Percentiles rank a stretch among this genome's conserved stretches.
These are phyloP conservation scores for Pseudozyma sp. DNA, from an alignment of 1,284 basidiomycete genomes.

Conservation along the genomic window DNA sequence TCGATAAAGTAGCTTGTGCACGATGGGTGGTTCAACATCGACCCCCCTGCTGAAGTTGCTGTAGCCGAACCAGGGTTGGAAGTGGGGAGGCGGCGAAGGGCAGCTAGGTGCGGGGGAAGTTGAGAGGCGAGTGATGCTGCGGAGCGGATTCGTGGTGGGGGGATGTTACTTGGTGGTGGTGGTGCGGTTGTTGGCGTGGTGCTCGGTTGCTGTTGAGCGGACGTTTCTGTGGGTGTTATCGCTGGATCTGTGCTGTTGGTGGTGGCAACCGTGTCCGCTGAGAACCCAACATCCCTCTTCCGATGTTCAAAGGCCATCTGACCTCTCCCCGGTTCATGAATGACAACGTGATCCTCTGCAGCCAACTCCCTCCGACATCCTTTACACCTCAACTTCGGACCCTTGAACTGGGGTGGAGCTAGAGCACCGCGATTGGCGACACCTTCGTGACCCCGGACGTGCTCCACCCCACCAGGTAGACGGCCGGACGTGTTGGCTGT, in stretches of 20 bases:
- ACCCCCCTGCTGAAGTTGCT: background rate
- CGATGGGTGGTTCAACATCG: conserved; percentile 71
- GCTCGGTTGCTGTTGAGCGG: background rate
- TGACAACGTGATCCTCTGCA: conserved; percentile 59
- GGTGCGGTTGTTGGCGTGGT: too few species aligned
- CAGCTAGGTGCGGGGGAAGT: conserved; percentile 60
- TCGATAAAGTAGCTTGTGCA: conserved; percentile 98
- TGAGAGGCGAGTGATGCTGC: conserved; percentile 52
- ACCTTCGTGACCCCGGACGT: conserved; percentile 49
- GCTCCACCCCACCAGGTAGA: conserved; percentile 46
- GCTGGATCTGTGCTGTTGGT: background rate
- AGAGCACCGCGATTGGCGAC: conserved; percentile 30
- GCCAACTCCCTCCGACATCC: conserved; percentile 64
- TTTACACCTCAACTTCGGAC: conserved; percentile 58
- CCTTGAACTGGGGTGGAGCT: conserved; percentile 33
- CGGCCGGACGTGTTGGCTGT: conserved; percentile 48
- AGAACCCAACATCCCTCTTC: conserved; percentile 36
- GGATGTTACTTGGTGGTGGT: too few species aligned
- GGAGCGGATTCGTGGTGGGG: conserved; percentile 35
- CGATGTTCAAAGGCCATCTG: conserved; percentile 63
- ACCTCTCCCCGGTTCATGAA: conserved; percentile 62
- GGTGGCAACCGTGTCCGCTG: conserved; percentile 2
- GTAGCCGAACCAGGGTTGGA: background rate
- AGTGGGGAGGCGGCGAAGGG: conserved; percentile 35
- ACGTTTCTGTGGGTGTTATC: background rate